Conservation (phyloP, 768 basidiomycete species). For the Mycena vulgaris region DNA sequence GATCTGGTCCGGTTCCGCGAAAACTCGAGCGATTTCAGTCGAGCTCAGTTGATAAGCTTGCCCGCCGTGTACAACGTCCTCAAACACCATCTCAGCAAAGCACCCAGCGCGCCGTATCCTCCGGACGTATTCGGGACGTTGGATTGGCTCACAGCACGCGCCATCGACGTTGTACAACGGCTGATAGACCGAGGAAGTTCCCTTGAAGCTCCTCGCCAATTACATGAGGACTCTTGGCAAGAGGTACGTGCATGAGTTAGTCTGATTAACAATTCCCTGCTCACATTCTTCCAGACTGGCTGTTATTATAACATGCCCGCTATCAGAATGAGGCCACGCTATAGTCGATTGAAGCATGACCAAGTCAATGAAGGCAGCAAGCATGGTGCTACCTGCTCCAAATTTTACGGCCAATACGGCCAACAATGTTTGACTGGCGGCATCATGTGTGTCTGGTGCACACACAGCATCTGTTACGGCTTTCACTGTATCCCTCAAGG, state of each 20-base stretch:
- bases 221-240: not conserved
- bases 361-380: not conserved
- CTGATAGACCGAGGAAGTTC: not conserved
- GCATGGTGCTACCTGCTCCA: not conserved
- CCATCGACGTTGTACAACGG: not conserved
- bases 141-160: not conserved
- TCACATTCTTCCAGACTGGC: too few species aligned
- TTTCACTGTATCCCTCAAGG: too few species aligned
- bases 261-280: not conserved
- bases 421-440: not conserved
- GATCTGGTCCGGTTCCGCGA: not conserved
- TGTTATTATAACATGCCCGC: not conserved
- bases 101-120: not conserved
- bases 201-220: not conserved
- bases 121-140: not conserved
- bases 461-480: too few species aligned
- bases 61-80: not conserved
- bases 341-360: not conserved
- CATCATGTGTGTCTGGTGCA: not conserved
- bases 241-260: not conserved
- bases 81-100: not conserved
- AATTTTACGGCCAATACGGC: not conserved
- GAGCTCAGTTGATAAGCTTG: not conserved
- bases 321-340: not conserved
- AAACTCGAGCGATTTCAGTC: not conserved